These are phyloP conservation scores for Dissoconium aciculare DNA, from an alignment of 2,329 filamentous ascomycete genomes.

Conservation along the genomic window DNA sequence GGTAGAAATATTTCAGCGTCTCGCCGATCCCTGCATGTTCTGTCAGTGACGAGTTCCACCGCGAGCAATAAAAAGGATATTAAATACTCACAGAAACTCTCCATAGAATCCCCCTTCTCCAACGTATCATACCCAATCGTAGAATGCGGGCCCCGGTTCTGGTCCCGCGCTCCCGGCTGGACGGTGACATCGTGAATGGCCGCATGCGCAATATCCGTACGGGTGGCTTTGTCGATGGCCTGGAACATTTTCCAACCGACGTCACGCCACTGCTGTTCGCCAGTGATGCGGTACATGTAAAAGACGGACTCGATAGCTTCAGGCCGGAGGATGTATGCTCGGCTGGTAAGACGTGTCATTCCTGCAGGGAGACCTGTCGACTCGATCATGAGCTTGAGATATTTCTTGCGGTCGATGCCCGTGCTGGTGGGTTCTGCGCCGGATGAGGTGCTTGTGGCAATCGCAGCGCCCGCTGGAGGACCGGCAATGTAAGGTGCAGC, in stretches of 20 bases:
- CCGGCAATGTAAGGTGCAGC: neutral
- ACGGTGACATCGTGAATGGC: constrained; percentile 55
- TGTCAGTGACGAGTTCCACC: neutral
- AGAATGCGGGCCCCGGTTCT: constrained; percentile 16
- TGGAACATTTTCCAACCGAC: constrained; percentile 79
- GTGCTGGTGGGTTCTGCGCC: neutral
- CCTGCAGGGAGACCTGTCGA: constrained; percentile 29
- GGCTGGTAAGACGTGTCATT: constrained; percentile 25
- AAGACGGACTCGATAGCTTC: constrained; percentile 82
- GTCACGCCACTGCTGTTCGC: constrained; percentile 58
- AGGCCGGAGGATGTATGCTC: constrained; percentile 37
- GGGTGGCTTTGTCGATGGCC: constrained; percentile 51
- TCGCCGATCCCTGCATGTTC: constrained; percentile 45
- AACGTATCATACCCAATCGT: constrained; percentile 11
- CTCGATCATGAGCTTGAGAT: constrained; percentile 22
- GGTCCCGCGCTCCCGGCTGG: no score
- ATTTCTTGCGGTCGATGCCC: constrained; percentile 5
- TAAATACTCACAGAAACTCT: constrained; percentile 56
- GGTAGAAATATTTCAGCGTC: constrained; percentile 83
- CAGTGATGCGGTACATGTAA: constrained; percentile 82
- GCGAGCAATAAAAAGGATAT: constrained; percentile 20
- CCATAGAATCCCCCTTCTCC: constrained; percentile 49
- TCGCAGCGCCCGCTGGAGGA: neutral
- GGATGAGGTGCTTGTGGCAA: neutral
- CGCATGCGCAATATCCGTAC: constrained; percentile 51